Evolutionary conservation across 2,329 filamentous ascomycete species (phyloP).

Genomic region (Elsinoe ampelina): DNA sequence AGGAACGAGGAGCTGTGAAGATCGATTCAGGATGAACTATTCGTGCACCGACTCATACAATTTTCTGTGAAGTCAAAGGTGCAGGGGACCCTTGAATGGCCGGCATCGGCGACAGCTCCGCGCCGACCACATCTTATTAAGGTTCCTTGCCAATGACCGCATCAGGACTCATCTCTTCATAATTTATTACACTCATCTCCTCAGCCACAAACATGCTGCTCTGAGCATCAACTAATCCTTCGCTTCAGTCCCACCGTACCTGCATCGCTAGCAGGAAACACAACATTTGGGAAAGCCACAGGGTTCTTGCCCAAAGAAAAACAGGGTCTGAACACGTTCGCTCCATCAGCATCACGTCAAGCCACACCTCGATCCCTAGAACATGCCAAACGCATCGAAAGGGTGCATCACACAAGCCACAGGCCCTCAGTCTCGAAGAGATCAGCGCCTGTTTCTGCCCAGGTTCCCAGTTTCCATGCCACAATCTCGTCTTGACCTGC

Average conservation of each 20-base stretch:
- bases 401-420: conserved; percentile 5
- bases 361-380: conserved; percentile 7
- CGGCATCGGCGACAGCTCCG: background rate
- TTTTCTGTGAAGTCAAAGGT: conserved; percentile 1
- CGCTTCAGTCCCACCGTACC: background rate
- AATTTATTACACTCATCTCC: background rate
- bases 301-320: background rate
- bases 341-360: conserved; percentile 9
- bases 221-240: background rate
- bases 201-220: background rate
- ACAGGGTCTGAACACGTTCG: background rate
- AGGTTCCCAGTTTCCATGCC: conserved; percentile 7
- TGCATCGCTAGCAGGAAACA: background rate
- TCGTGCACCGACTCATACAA: conserved; percentile 1
- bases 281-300: background rate
- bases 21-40: too few species aligned
- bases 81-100: conserved; percentile 5
- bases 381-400: background rate
- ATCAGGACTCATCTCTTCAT: background rate
- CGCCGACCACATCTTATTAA: background rate
- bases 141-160: background rate
- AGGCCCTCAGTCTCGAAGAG: background rate
- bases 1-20: too few species aligned
- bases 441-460: conserved; percentile 10
- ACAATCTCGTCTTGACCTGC: conserved; percentile 10